These are phyloP conservation scores for Dacryopinax primogenitus DNA, from an alignment of 768 basidiomycete genomes.

Conservation along the genomic window DNA sequence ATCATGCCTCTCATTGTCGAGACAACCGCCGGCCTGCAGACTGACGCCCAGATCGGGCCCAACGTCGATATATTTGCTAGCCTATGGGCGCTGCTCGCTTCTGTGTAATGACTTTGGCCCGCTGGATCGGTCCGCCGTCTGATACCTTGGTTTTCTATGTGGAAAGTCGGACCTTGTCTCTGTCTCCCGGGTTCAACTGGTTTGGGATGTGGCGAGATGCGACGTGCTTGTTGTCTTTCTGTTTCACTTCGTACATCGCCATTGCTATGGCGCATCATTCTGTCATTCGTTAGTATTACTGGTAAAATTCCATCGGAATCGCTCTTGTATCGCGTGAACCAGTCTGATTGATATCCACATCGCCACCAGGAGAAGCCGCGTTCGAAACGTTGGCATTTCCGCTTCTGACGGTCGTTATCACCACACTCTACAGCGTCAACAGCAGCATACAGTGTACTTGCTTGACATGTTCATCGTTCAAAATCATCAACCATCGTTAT, in stretches of 20 bases:
- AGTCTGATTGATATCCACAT: not conserved
- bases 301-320: not conserved
- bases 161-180: not conserved
- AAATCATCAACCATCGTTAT: no score
- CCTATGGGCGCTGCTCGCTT: not conserved
- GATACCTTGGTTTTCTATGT: not conserved
- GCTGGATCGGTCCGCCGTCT: not conserved
- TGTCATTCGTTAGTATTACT: conserved; percentile 7
- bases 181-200: not conserved
- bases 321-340: not conserved
- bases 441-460: no score
- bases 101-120: not conserved
- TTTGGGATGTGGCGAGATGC: not conserved
- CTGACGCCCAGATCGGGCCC: not conserved
- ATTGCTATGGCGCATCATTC: not conserved
- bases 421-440: no score
- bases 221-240: not conserved
- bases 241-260: not conserved
- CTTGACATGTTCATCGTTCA: no score
- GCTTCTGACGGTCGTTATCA: no score
- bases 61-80: not conserved
- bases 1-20: not conserved
- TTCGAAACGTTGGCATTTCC: not conserved
- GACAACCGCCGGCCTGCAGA: not conserved
- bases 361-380: not conserved